Base-by-base conservation (phyloP, 345 rosid species). In the Populus alba region DNA sequence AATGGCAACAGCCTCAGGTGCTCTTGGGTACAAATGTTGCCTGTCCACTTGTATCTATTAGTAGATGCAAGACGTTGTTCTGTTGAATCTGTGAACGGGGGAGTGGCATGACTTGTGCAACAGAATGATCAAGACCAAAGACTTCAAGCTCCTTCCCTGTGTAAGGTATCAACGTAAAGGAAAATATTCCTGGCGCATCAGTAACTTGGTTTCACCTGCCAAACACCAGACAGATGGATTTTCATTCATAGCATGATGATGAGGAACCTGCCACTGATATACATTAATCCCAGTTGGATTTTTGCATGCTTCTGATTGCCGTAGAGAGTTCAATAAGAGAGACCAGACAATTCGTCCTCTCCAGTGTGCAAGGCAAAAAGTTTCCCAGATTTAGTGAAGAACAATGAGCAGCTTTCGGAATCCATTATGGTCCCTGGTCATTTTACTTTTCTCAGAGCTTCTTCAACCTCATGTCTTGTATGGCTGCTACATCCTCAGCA, bases 381-480 rank as follows among this genome's bases (percentile, higher is more conserved):
- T 86, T 97, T 94, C 71, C 98, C 92, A 77, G 97, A 89, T 74
- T 86, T 89, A 13, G 97, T 94, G 68, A 97, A n/a, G 95, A 47
- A 90, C 97, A 80, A 94, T 86, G 38, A 97, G 90, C 81, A 94
- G 80, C 89, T 94, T 97, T 75, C 99, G 88, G 73, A 97, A 97
- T 82, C 99, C 98, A 84, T 97, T 97, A 84, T 91, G 99, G 88
- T 97, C 99, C 83, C 99, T 86, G 59, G 95, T 97, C 89, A 94
- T 81, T 87, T 92, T 97, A 92, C 88, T 97, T 90, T 88, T 97
- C 84, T 92, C 97, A 61, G 97, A 94, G 86, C 89, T 88, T 84
- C 88, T 90, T n/a, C 84, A 96, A 77, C 85, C 98, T 90, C 89
- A 94, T 83, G 66, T 84, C 91, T 87, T 92, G 97, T 75, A 97